Base-by-base conservation (phyloP, 1,139 yeast genomes). In the Debaryomycetaceae sp. region DNA sequence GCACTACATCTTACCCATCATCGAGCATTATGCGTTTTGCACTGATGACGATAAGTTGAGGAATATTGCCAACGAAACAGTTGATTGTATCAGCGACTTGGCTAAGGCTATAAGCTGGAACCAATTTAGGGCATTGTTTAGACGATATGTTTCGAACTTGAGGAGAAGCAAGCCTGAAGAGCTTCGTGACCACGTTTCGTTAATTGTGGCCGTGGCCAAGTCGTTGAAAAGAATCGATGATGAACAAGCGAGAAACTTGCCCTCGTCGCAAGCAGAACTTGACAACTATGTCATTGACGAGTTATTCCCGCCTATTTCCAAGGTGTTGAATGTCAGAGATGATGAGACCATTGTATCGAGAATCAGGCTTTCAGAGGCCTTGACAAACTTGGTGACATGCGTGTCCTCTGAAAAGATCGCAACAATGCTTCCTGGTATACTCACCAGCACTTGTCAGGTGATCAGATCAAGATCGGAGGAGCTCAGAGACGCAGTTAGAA, bases 401-500 rank as follows among this genome's bases (percentile, higher is more conserved):
- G 65, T 91, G 27, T 65, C 83, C 0, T 67, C 69, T 10, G 78
- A 75, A 0, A 61, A 66, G 27, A 60, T 83, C 26, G 71, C 70
- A 17, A 51, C 66, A 6, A 75, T 78, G 32, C 68, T 91, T 18
- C 95, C 97, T 0, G 93, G 94, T 23, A 71, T 83, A 16, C 65
- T 91, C 44, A 85, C 96, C 1, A 78, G 80, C 39, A 70, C 88
- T 14, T 88, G 96, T 53, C 97, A 91, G 53, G 83, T 86, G 27
- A 65, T 91, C 54, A 74, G 96, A 43, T 79, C 95, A 18, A 76
- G 88, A 49, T 77, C 91, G 3, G 96, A 86, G 53, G 95, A 83
- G 38, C 65, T 89, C 32, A 78, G 99, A 60, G 96, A 91, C 49
- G 78, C 86, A 8, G 79, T 86, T 8, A 75, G 99, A 49, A 81